Percentiles rank a stretch among this genome's conserved stretches.
Evolutionary conservation across 176 grass and related monocot genomes (phyloP).

Genomic region (Hordeum vulgare): MorexV3_pseudomolecules_assembly NC_058523.1:8564359-8564858

Average conservation of each 20-base stretch:
- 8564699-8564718: neutral
- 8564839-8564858: conserved; percentile 72
- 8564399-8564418: neutral
- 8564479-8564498: neutral
- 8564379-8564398: neutral
- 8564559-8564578: neutral
- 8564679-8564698: neutral
- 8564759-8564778: neutral
- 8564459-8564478: neutral
- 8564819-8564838: conserved; percentile 93
- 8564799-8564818: conserved; percentile 67
- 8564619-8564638: neutral
- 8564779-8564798: neutral
- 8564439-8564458: neutral
- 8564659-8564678: neutral
- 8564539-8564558: neutral
- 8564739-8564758: neutral
- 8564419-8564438: neutral
- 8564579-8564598: neutral
- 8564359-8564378: neutral
- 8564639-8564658: neutral
- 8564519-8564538: neutral
- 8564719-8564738: neutral
- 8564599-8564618: neutral
- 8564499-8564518: neutral